Evolutionary conservation across 768 basidiomycete genomes (phyloP), one percentile per base, ranked within the genome.

Genomic region (Lentinula aciculospora): DNA sequence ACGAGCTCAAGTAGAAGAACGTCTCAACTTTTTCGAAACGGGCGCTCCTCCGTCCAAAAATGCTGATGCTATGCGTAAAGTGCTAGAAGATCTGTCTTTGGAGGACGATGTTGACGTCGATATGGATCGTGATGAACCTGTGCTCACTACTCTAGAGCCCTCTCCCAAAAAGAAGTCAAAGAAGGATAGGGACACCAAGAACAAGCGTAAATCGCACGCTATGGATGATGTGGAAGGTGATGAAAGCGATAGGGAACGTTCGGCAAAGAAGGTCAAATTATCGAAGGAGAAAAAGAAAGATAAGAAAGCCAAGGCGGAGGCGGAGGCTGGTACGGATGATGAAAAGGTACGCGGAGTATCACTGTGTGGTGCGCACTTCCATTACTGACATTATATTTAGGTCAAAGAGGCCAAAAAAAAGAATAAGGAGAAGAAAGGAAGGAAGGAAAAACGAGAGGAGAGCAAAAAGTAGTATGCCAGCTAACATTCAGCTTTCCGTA

Each of bases 1-100:
- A 9, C 83, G 91, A 4, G 79, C 82, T 4, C 97, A 99, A 73
- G 97, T 99, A 13, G 96, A 98, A 70, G 96, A 98, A 71, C 86
- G 97, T 12, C 80, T 99, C 3, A 78, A 79, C 59, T 98, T 98
- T 77, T 99, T 97, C 75, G 94, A 96, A 71, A 89, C 85, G 0
- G 96, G 96, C 5, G 82, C 81, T 7, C 84, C 94, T 8, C 95
- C 95, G 21, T 82, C 84, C 27, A 98, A 94, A 76, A 97, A 92
- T 57, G 81, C 91, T 25, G 94, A 96, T 60, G 90, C 88, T n/a
- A 94, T 97, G 61, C 84, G 87, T 61, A 92, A 89, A 69, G 94
- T 95, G 17, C 66, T 95, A 59, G 84, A 89, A n/a, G 80, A 81
- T 55, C 83, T 96, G 40, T 84, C 82, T 6, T 68, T 88, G 19